phyloP scores from a whole-genome alignment of 805 yeast genomes.

The Maudiozyma barnettii region DNA sequence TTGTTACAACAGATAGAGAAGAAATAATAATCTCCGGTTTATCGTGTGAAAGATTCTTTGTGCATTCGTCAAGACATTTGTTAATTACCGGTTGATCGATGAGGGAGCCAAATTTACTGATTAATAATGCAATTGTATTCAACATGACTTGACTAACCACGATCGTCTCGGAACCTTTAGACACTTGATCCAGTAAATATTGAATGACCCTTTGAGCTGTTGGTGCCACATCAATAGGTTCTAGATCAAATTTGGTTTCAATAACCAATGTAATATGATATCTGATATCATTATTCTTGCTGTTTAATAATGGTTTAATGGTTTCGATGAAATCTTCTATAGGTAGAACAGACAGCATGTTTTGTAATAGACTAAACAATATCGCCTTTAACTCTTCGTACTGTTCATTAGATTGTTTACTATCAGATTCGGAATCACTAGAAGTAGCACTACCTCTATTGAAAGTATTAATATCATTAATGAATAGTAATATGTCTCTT shows the following conservation, averaged over 20 bases:
- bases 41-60: constrained; percentile 40
- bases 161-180: constrained; percentile 17
- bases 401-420: constrained; percentile 13
- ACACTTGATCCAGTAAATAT: constrained; percentile 35
- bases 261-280: constrained; percentile 55
- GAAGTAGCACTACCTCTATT: background rate
- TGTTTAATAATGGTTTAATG: constrained; percentile 35
- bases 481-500: constrained; percentile 16
- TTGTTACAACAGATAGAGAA: constrained; percentile 61
- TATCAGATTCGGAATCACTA: constrained; percentile 10
- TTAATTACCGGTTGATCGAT: constrained; percentile 40
- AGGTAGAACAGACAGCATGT: constrained; percentile 63
- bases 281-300: constrained; percentile 36
- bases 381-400: constrained; percentile 30
- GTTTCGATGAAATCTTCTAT: constrained; percentile 61
- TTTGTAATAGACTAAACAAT: constrained; percentile 49
- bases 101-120: constrained; percentile 51
- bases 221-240: constrained; percentile 42
- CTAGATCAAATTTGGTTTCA: constrained; percentile 59
- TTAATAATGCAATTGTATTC: constrained; percentile 54
- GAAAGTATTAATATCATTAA: constrained; percentile 10
- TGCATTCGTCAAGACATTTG: constrained; percentile 40
- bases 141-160: constrained; percentile 60
- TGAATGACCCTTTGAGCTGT: constrained; percentile 47
- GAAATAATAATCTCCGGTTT: constrained; percentile 61